These are phyloP conservation scores for Vitis cinerea DNA, from an alignment of 164 flowering plant genomes.

Conservation along the genomic window DNA sequence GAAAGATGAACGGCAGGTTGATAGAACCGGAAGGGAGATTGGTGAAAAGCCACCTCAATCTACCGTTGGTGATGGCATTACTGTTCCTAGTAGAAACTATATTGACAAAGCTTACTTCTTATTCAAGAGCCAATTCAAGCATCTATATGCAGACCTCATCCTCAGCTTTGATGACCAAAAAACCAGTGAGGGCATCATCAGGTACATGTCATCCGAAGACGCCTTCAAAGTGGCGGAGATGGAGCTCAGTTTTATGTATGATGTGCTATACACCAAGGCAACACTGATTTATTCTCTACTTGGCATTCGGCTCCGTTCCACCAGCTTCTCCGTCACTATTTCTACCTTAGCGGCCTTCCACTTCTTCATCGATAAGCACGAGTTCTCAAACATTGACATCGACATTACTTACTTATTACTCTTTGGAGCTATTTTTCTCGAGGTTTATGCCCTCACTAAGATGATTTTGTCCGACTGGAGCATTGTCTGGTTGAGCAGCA, in stretches of 20 bases:
- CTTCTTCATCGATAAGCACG: not conserved
- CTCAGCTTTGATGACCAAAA: not conserved
- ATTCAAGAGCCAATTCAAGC: slow-evolving; percentile 3
- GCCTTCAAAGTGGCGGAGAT: slow-evolving; percentile 11
- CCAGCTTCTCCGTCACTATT: slow-evolving; percentile 3
- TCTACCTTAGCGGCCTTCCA: slow-evolving; percentile 1
- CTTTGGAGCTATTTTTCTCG: not conserved
- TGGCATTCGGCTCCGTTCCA: not conserved
- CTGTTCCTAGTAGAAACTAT: not conserved
- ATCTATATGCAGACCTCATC: not conserved
- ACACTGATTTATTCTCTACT: not conserved
- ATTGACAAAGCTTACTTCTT: slow-evolving; percentile 6
- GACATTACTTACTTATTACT: not conserved
- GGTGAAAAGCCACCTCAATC: no score
- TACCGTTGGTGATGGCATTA: no score
- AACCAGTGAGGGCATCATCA: not conserved
- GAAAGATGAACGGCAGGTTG: no score
- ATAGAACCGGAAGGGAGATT: no score
- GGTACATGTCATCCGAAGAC: not conserved
- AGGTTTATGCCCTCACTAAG: no score
- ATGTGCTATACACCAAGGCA: slow-evolving; percentile 23
- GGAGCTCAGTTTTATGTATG: slow-evolving; percentile 23
- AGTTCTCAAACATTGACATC: not conserved
- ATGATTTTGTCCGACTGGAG: not conserved
- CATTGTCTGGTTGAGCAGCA: no score